phyloP scores from a whole-genome alignment of 225 moss, liverwort and hornwort genomes.

The Sphagnum tenellum region DNA sequence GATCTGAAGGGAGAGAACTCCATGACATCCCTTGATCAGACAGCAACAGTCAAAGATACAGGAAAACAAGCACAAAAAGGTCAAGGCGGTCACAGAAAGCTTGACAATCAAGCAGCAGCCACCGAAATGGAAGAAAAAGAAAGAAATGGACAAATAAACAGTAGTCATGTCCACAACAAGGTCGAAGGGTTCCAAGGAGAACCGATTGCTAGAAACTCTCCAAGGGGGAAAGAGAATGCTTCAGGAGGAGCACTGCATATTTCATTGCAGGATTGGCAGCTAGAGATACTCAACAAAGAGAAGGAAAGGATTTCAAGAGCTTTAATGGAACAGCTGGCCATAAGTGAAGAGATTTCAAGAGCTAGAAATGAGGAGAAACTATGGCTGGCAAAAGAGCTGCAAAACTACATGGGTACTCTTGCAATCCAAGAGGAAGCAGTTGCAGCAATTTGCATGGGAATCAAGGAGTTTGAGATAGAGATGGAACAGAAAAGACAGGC shows the following conservation, averaged over 20 bases:
- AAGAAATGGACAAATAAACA: no score
- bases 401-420: constrained; percentile 52
- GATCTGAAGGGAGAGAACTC: no score
- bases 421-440: constrained; percentile 59
- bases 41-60: no score
- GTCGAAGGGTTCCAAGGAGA: no score
- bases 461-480: constrained; percentile 70
- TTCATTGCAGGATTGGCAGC: constrained; percentile 36
- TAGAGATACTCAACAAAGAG: constrained; percentile 30
- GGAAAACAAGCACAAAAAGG: no score
- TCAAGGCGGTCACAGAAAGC: no score
- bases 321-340: constrained; percentile 57
- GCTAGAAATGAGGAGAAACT: constrained; percentile 41
- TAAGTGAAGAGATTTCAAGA: constrained; percentile 30
- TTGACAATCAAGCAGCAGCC: no score
- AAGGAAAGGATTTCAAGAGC: constrained; percentile 46
- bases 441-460: constrained; percentile 45
- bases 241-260: constrained; percentile 9
- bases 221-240: no score
- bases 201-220: no score
- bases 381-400: constrained; percentile 57
- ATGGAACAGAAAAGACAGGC: constrained; percentile 33
- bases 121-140: no score
- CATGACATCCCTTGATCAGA: no score
- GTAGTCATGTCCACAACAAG: no score